Base-by-base conservation (phyloP, 805 yeast genomes). In the Saccharomycopsis capsularis region DNA sequence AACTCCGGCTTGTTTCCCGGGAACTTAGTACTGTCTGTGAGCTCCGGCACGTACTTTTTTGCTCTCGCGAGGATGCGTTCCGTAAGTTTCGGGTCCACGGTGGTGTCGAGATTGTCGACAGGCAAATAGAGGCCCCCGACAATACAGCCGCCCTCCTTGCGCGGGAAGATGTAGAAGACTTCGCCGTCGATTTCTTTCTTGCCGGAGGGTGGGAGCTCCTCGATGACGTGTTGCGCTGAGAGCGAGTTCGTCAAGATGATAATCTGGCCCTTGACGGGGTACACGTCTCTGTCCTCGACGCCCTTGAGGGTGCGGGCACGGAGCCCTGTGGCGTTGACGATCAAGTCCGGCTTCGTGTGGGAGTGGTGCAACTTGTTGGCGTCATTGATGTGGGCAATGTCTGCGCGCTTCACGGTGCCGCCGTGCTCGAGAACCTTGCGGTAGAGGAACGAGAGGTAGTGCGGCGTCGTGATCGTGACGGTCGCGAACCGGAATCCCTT, bases 61-160 rank as follows among this genome's bases (percentile, higher is more conserved):
- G 83, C 81, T 32, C 77, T 62, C 13, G 57, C 63, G 18, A 74
- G 52, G 2, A 79, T 73, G 43, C 85, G 65, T 46, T 70, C 57
- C 1, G 76, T 69, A 45, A 79, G 64, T 15, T 60, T 74, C 2
- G 60, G 57, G 54, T 79, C 81, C 38, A 67, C 65, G 0, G 60
- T 52, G 4, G 63, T 58, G 63, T 67, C 68, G 25, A 36, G 27
- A 25, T 52, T 42, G 3, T 58, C 60, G 37, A 63, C 56, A 13
- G 58, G 53, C 11, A 55, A 44, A 47, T 60, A 60, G 15, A 66
- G 57, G 9, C 88, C 89, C 2, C 88, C 89, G 49, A 82, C 70
- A 36, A 82, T 76, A 30, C 77, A 68, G 40, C 85, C 85, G n/a
- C 88, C 87, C 63, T 82, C 88, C 52, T 75, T 76, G 48, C 88